A percentile compares a stretch with the other conserved stretches of the same genome.
Conservation (phyloP, 139 green algal species). For the Microglena sp. region DNA sequence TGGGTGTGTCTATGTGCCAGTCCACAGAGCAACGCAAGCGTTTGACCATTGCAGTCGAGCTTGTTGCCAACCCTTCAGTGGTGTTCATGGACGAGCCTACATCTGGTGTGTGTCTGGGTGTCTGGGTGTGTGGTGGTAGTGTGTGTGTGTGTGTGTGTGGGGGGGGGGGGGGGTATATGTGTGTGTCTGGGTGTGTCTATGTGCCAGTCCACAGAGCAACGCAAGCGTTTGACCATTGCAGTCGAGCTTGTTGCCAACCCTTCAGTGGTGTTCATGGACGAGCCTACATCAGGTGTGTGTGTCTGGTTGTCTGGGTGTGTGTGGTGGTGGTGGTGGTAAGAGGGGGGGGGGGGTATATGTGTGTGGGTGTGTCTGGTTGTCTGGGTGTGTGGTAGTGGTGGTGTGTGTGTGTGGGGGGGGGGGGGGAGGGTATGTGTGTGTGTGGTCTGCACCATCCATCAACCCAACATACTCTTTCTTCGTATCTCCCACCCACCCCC, state of each 20-base stretch:
- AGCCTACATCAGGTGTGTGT: conserved; percentile 24
- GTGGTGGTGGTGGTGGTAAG: too few species aligned
- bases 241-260: conserved; percentile 85
- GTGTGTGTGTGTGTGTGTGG: too few species aligned
- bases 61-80: conserved; percentile 63
- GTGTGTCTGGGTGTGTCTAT: too few species aligned
- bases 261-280: conserved; percentile 40
- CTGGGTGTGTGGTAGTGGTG: too few species aligned
- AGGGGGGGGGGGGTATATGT: too few species aligned
- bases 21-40: conserved; percentile 76
- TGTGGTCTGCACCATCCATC: conserved; percentile 85
- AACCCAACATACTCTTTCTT: conserved; percentile 78
- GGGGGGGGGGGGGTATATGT: too few species aligned
- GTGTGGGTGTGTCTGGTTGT: too few species aligned
- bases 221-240: conserved; percentile 82
- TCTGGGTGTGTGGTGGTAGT: not conserved
- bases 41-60: conserved; percentile 84
- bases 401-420: too few species aligned
- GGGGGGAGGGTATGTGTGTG: too few species aligned
- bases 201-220: conserved; percentile 67
- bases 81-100: conserved; percentile 51
- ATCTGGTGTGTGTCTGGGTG: not conserved
- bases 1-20: too few species aligned
- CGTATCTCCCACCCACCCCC: too few species aligned
- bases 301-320: not conserved